Percentiles rank a stretch among this genome's conserved stretches.
Evolutionary conservation across 305 asterid species (phyloP).

Genomic region (Andrographis paniculata): DNA sequence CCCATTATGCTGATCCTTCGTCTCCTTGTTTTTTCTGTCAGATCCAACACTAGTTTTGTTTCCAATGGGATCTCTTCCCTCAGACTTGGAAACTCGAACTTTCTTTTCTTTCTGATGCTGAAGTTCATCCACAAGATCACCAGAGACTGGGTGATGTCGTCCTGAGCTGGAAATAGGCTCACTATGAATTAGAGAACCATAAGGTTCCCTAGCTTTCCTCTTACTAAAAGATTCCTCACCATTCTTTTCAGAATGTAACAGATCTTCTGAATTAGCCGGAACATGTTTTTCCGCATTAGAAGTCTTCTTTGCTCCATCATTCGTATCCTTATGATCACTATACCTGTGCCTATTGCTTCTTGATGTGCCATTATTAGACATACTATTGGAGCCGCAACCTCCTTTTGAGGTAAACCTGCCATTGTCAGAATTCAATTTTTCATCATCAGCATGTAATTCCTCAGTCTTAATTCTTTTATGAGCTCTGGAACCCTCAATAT

Average conservation of each 20-base stretch:
- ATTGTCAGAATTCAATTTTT: slow-evolving; percentile 45
- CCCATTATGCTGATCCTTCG: slow-evolving; percentile 34
- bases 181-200: slow-evolving; percentile 26
- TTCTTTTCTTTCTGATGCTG: slow-evolving; percentile 63
- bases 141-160: slow-evolving; percentile 31
- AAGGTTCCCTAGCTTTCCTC: slow-evolving; percentile 50
- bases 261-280: slow-evolving; percentile 37
- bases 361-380: slow-evolving; percentile 35
- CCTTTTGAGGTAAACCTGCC: slow-evolving; percentile 43
- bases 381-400: slow-evolving; percentile 37
- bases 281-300: slow-evolving; percentile 29
- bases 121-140: slow-evolving; percentile 32
- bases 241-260: slow-evolving; percentile 29
- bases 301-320: slow-evolving; percentile 27
- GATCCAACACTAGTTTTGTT: slow-evolving; percentile 27
- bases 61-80: slow-evolving; percentile 40
- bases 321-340: slow-evolving; percentile 33
- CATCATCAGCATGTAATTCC: slow-evolving; percentile 38
- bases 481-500: slow-evolving; percentile 44
- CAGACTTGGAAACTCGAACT: slow-evolving; percentile 61
- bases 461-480: slow-evolving; percentile 65
- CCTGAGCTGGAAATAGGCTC: slow-evolving; percentile 27
- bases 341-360: slow-evolving; percentile 32
- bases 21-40: slow-evolving; percentile 34
- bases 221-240: slow-evolving; percentile 40